Evolutionary conservation across 225 moss, liverwort and hornwort species (phyloP).

Genomic region (Sphagnum tenellum): DNA sequence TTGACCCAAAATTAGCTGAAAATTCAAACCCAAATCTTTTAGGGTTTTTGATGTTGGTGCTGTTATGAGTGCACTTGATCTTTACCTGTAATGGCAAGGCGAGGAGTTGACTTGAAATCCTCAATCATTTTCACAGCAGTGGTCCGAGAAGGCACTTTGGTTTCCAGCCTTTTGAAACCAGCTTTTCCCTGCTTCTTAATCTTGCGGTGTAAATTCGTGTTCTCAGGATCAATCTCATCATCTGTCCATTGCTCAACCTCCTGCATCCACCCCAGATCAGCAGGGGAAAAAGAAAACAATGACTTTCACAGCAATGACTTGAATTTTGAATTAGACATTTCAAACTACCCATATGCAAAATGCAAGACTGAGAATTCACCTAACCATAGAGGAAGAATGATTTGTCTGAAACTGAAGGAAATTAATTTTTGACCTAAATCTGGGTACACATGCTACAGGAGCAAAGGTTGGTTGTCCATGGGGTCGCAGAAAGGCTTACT

Average conservation of each 20-base stretch:
- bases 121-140: slow-evolving; percentile 12
- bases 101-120: slow-evolving; percentile 4
- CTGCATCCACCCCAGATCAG: slow-evolving; percentile 10
- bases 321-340: not conserved
- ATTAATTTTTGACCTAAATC: not conserved
- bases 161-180: slow-evolving; percentile 25
- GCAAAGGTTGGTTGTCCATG: not conserved
- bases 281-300: not conserved
- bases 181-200: slow-evolving; percentile 23
- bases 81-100: slow-evolving; percentile 6
- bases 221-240: slow-evolving; percentile 16
- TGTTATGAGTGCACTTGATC: not conserved
- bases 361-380: too few relatives aligned
- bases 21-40: not conserved
- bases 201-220: slow-evolving; percentile 23
- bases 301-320: not conserved
- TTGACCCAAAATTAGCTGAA: not conserved
- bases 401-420: not conserved
- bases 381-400: too few relatives aligned
- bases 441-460: not conserved
- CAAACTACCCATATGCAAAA: not conserved
- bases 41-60: not conserved
- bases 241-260: slow-evolving; percentile 25
- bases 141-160: slow-evolving; percentile 5
- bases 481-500: slow-evolving; percentile 16